phyloP scores from a whole-genome alignment of 2,329 filamentous ascomycete genomes.

The Helminthosporium solani region DNA sequence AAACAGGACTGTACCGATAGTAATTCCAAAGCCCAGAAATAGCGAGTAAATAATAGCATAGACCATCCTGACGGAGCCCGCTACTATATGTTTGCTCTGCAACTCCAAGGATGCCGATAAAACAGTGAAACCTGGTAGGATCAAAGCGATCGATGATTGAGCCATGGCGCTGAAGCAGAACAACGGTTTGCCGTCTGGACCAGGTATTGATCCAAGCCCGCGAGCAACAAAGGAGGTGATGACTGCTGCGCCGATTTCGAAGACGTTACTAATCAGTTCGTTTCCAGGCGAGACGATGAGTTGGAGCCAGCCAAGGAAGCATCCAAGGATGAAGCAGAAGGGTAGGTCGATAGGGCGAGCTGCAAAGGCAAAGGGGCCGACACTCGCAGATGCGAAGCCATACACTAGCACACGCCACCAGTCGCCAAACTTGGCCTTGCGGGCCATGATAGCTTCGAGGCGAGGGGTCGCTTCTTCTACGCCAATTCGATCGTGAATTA shows the following conservation, averaged over 20 bases:
- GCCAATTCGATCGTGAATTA: constrained; percentile 73
- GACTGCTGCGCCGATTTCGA: constrained; percentile 52
- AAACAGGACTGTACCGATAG: constrained; percentile 52
- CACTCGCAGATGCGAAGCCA: constrained; percentile 71
- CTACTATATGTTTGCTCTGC: constrained; percentile 51
- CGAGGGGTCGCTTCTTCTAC: constrained; percentile 68
- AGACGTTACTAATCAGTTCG: constrained; percentile 62
- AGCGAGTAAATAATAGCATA: constrained; percentile 56
- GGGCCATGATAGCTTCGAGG: constrained; percentile 63
- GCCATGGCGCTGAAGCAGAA: constrained; percentile 56
- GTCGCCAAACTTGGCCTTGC: constrained; percentile 54
- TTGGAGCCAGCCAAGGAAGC: constrained; percentile 71
- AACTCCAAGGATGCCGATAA: constrained; percentile 53
- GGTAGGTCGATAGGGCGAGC: constrained; percentile 77
- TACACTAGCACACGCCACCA: constrained; percentile 63
- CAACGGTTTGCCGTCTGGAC: constrained; percentile 39
- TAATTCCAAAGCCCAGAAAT: constrained; percentile 55
- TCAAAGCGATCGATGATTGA: constrained; percentile 52
- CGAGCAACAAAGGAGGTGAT: constrained; percentile 53
- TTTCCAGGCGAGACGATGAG: constrained; percentile 73
- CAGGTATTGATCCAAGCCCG: constrained; percentile 50
- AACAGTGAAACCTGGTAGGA: constrained; percentile 53
- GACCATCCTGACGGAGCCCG: constrained; percentile 54
- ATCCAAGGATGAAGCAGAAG: constrained; percentile 73
- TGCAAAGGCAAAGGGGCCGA: constrained; percentile 78